Base-by-base conservation (phyloP, 2,329 filamentous ascomycete genomes). In the Bipolaris oryzae region DNA sequence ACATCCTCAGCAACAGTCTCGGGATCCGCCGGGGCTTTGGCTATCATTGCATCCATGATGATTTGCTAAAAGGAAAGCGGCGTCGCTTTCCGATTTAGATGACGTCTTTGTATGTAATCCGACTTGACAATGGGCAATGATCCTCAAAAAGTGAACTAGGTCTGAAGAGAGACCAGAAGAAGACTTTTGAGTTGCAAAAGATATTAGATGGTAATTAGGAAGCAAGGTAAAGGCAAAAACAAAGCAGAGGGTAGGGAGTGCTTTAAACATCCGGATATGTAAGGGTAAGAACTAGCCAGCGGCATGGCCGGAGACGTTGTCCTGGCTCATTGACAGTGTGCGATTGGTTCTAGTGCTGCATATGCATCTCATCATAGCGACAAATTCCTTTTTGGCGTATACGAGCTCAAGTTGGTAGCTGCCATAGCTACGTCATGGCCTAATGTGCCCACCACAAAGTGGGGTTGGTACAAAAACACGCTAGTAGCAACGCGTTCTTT, bases 1-100 rank as follows among this genome's bases (percentile, higher is more conserved):
- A 74, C 61, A 59, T 73, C 67, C 42, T 73, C 66, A 23, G 58
- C 58, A 20, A 64, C 60, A 49, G 69, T 68, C 52, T 69, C 69
- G 7, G 65, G 65, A 34, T 68, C 60, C 5, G 61, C 53, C 15
- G 70, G 64, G 31, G 66, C 42, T 46, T 57, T 60, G 15, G 67
- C 39, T 42, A 63, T 46, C 65, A 70, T 70, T 41, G 66, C 64
- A 42, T 70, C 67, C 67, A 70, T 70, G 20, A 23, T 63, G 49
- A 43, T 50, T 50, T 55, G 16, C 41, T 57, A 34, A 21, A 15
- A 34, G 33, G 28, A 41, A 53, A 53, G 44, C 53, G 37, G 49
- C 41, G 38, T 41, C 46, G 28, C 50, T 39, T 50, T 53, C n/a
- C 31, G n/a, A 31, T 55, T 42, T 3, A 39, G 23, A 37, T 55